Evolutionary conservation across 805 yeast genomes (phyloP).

Genomic region (Cyberlindnera mississippiensis): DNA sequence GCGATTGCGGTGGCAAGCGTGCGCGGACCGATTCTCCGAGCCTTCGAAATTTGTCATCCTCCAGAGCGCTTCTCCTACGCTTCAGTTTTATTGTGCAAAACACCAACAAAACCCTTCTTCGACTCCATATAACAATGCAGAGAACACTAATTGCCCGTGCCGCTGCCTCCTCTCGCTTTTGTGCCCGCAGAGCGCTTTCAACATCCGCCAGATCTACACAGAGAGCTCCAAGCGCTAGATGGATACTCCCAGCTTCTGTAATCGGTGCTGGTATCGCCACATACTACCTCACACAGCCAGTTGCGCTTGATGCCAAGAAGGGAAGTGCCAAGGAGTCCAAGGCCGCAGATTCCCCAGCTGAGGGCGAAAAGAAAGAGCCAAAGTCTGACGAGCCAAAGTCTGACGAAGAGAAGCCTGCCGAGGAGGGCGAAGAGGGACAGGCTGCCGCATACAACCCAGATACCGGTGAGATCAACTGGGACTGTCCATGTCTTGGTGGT

Average conservation of each 20-base stretch:
- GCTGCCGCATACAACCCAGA: slow-evolving; percentile 88
- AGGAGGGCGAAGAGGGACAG: slow-evolving; percentile 31
- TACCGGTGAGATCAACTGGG: slow-evolving; percentile 99
- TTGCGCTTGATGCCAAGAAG: slow-evolving; percentile 18
- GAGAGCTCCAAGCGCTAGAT: slow-evolving; percentile 8
- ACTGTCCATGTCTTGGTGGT: slow-evolving; percentile 98
- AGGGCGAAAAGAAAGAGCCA: neutral
- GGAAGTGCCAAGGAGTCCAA: slow-evolving; percentile 2
- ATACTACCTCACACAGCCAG: slow-evolving; percentile 17
- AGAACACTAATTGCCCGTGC: slow-evolving; percentile 13
- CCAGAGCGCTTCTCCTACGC: neutral
- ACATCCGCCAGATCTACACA: slow-evolving; percentile 8
- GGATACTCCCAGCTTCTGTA: slow-evolving; percentile 19
- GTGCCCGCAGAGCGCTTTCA: slow-evolving; percentile 16
- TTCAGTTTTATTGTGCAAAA: too few relatives aligned
- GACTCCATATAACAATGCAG: slow-evolving; percentile 6
- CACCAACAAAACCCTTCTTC: too few relatives aligned
- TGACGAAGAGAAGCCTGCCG: slow-evolving; percentile 19
- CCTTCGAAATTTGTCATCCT: slow-evolving; percentile 14
- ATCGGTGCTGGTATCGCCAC: slow-evolving; percentile 18
- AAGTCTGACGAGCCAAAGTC: slow-evolving; percentile 5
- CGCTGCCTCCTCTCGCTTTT: slow-evolving; percentile 1
- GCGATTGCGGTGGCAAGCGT: slow-evolving; percentile 4
- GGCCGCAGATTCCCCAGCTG: neutral
- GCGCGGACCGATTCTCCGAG: neutral